A percentile compares a stretch with the other conserved stretches of the same genome.
phyloP scores from a whole-genome alignment of 352 stramenopile genomes.

The Pythium insidiosum region DNA sequence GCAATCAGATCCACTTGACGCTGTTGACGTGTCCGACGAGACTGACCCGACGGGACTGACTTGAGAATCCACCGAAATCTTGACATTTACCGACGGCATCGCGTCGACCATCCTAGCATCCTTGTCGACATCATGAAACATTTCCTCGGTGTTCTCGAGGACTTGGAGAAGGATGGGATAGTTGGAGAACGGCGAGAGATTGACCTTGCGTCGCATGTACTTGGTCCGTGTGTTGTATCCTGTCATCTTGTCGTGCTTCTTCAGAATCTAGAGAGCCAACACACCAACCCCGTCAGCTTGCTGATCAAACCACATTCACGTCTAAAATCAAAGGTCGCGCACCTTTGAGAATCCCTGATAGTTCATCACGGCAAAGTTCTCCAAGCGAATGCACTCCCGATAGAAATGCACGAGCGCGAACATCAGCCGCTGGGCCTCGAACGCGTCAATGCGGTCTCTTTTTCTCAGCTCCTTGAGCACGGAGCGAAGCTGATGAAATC shows the following conservation, averaged over 20 bases:
- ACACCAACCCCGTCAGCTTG: too few species aligned
- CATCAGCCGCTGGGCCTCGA: conserved; percentile 64
- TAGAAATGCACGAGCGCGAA: conserved; percentile 82
- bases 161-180: conserved; percentile 69
- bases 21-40: background rate
- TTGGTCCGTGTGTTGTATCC: conserved; percentile 80
- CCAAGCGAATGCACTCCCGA: conserved; percentile 66
- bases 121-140: conserved; percentile 69
- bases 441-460: conserved; percentile 21
- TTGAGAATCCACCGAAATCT: conserved; percentile 22
- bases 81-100: conserved; percentile 49
- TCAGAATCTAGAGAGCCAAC: conserved; percentile 62
- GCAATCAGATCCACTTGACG: conserved; percentile 12
- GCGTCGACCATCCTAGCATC: conserved; percentile 38
- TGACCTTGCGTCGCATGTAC: conserved; percentile 82
- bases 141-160: conserved; percentile 67
- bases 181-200: conserved; percentile 69
- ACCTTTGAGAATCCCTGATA: conserved; percentile 84
- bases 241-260: conserved; percentile 83
- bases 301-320: too few species aligned
- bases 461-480: conserved; percentile 63
- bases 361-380: conserved; percentile 82
- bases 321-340: too few species aligned
- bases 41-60: conserved; percentile 9
- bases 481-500: conserved; percentile 61